Base-by-base conservation (phyloP, 176 grass and related monocot species). In the Coix lacrymajobi region DNA sequence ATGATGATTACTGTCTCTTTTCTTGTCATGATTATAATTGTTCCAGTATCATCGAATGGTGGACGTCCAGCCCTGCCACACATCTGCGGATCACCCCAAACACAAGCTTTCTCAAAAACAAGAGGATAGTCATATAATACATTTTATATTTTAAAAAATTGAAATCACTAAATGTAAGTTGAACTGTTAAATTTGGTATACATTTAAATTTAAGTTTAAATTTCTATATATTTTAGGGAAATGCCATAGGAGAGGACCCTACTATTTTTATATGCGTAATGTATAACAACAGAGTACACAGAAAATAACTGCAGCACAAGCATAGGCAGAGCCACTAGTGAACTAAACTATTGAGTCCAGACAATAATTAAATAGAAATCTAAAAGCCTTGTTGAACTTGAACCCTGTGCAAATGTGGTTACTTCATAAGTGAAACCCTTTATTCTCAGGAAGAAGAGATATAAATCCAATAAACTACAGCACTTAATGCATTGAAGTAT, bases 21-120 rank as follows among this genome's bases (percentile, higher is more conserved):
- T 93, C 95, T 98, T 86, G 96, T 95, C 96, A 98, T 95, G 62
- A 98, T 88, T 83, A 98, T 91, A 88, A 98, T 81, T 90, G 90
- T 98, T 86, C 96, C 92, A 75, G 96, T 93, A 84, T 98, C 90
- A 88, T 98, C 92, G 84, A 98, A 98, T 84, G 96, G 96, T 76
- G 92, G 90, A 40, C 92, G 90, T 44, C 96, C 96, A 82, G 96
- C 96, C 87, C 96, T 95, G 4, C 96, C 96, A 85, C 96, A 95
- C 96, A 98, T 98, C 96, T 95, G 86, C 12, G 49, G 28, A 78
- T 37, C 52, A 76, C 71, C 73, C 82, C 22, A 48, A 73, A 77
- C 46, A 87, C 40, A 51, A 51, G 16, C 16, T 76, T 79, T 86
- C 13, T 86, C 29, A 86, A 57, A 83, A 83, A 38, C 24, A 76